phyloP scores from a whole-genome alignment of 768 basidiomycete genomes.

The Leucocoprinus birnbaumii region DNA sequence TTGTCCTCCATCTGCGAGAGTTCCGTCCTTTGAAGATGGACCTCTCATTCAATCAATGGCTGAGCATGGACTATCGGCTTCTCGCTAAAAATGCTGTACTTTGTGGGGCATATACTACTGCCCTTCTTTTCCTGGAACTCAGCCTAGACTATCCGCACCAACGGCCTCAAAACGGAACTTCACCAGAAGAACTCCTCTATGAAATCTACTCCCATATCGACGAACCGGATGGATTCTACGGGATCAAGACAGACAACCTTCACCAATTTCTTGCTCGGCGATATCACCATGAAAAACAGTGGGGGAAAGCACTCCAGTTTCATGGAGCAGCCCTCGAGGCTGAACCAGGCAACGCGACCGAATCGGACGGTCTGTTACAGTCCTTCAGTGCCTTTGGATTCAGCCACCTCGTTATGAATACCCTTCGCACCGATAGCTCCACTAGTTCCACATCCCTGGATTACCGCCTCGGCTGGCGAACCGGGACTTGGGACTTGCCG shows the following conservation, averaged over 20 bases:
- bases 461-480: constrained; percentile 90
- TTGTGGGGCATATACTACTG: constrained; percentile 87
- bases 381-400: constrained; percentile 91
- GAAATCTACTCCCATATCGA: constrained; percentile 94
- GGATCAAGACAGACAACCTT: constrained; percentile 79
- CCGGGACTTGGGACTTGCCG: constrained; percentile 93
- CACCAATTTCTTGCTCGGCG: constrained; percentile 77
- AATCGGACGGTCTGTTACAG: constrained; percentile 65
- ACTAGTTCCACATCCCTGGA: constrained; percentile 45
- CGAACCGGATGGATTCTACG: constrained; percentile 98
- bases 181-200: constrained; percentile 73
- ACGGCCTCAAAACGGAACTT: constrained; percentile 23
- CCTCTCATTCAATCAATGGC: constrained; percentile 73
- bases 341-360: constrained; percentile 34
- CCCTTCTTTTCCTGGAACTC: constrained; percentile 86
- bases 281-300: constrained; percentile 90
- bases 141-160: constrained; percentile 46
- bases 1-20: constrained; percentile 77
- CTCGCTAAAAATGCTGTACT: constrained; percentile 71
- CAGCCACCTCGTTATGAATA: constrained; percentile 76
- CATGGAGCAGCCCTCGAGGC: constrained; percentile 85
- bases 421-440: constrained; percentile 46
- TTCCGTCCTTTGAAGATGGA: constrained; percentile 45
- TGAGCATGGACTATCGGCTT: constrained; percentile 69
- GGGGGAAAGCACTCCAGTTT: constrained; percentile 87